Evolutionary conservation across 1,284 basidiomycete genomes (phyloP), one percentile per base, ranked within the genome.

Genomic region (Testicularia cyperi): DNA sequence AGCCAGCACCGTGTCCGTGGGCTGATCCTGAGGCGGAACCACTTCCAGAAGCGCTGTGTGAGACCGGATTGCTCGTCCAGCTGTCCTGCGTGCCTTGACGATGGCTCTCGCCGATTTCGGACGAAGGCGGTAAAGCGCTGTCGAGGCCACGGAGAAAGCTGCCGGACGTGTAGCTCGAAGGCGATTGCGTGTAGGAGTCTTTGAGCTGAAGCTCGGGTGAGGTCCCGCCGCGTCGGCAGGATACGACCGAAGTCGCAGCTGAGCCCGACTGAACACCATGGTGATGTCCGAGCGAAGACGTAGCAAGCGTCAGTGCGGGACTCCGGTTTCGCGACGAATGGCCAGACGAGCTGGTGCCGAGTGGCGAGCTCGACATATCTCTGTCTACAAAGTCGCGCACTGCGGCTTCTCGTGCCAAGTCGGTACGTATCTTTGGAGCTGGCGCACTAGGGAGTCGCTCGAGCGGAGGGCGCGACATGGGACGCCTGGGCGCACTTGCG

Each of bases 281-380:
- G 18, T 31, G 35, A 13, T 58, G 44, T 5, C 48, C 43, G 30
- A 42, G 15, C n/a, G 55, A 52, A 8, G 48, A 48, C 14, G 48
- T 53, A 26, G 44, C 44, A 16, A 48, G 40, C 3, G 55, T 58
- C 23, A 44, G 26, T 21, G 52, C 40, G 14, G 52, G 52, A 18
- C 47, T 62, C 13, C 44, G 46, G 6, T 39, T 32, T 31, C 47
- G 52, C 26, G 39, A 36, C 12, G 61, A 55, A 12, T 65, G 62
- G 16, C 52, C 52, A 5, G 57, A 62, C 6, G 56, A 65, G 46
- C 48, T 55, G 2, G 57, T 55, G 10, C 45, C 62, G 22, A 61
- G 40, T 14, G 56, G 55, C 29, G 62, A 65, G 39, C 42, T 44
- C 23, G 52, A 38, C 16, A 26, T 13, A 12, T 46, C 44, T 12